Base-by-base conservation (phyloP, 2,329 filamentous ascomycete species). In the Ophiostoma sp. region DNA sequence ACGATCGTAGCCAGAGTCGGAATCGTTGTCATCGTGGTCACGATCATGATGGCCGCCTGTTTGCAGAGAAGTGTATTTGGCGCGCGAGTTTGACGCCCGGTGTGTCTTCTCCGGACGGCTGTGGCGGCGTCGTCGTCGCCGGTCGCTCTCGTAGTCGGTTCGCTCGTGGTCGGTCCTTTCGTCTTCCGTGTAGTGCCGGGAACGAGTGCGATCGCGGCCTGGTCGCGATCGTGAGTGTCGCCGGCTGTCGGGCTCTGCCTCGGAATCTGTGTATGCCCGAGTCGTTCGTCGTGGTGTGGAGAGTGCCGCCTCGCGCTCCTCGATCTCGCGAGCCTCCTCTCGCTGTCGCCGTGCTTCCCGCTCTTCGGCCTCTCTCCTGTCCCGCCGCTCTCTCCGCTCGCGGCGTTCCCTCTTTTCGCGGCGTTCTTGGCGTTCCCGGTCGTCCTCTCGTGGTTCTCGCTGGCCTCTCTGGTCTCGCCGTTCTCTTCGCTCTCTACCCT, bases 191-290 rank as follows among this genome's bases (percentile, higher is more conserved):
- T 31, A 41, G 65, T 67, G 65, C 20, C 65, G 65, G 7, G 65
- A 67, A 31, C 65, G 65, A 31, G 36, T 67, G 11, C 39, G 36
- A 4, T 67, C 77, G 0, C 67, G 67, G 69, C 81, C 67, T n/a
- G 36, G 82, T 79, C 67, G n/a, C 33, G 69, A 11, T 79, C 67
- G 23, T 44, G 70, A 39, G n/a, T 52, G 65, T 6, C n/a, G 69
- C 31, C 69, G 48, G 27, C 66, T 33, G 20, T 41, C 64, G 3
- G n/a, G 36, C 64, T 67, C 64, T 5, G 64, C 65, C 36, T 41
- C 39, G 8, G 39, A 41, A 23, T 68, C 65, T n/a, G 57, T 69
- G 20, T 33, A 33, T 60, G 65, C 33, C 17, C 44, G 44, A 3
- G 44, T 6, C 1, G 41, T 48, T 48, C 66, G 41, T 11, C 20